Evolutionary conservation across 164 flowering plant genomes (phyloP).

Genomic region (Cinnamomum chago): DNA sequence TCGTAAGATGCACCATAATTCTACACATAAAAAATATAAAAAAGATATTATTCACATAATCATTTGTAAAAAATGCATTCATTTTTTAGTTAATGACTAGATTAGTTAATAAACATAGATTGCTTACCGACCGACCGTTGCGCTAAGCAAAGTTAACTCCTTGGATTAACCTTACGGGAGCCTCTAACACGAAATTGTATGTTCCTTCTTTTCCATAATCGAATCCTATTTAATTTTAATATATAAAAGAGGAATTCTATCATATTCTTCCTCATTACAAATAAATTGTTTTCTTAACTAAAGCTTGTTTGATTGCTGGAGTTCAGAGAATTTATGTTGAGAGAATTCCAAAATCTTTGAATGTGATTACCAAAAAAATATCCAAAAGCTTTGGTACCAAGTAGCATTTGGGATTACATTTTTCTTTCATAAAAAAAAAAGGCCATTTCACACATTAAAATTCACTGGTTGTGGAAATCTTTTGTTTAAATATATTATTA

Average conservation of each 20-base stretch:
- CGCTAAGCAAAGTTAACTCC: conserved; percentile 51
- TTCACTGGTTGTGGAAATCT: no score
- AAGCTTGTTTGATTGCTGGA: not conserved
- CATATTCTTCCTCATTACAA: no score
- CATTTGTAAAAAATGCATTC: not conserved
- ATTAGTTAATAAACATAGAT: not conserved
- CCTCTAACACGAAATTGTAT: conserved; percentile 17
- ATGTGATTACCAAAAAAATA: not conserved
- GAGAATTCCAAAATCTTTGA: not conserved
- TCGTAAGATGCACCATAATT: conserved; percentile 58
- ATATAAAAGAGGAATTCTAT: no score
- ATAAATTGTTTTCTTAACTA: no score
- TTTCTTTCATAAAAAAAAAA: no score
- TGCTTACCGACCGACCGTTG: conserved; percentile 49
- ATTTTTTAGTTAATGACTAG: not conserved
- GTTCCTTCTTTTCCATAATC: not conserved
- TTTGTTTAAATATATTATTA: no score
- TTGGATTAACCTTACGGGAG: conserved; percentile 34
- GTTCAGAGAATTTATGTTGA: not conserved
- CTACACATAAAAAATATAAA: conserved; percentile 16
- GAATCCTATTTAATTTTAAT: not conserved
- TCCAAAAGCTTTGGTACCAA: no score
- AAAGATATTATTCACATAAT: not conserved
- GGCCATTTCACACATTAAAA: no score
- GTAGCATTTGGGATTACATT: no score